Conservation (phyloP, 352 stramenopile species). For the Pythium brachiatum region DNA sequence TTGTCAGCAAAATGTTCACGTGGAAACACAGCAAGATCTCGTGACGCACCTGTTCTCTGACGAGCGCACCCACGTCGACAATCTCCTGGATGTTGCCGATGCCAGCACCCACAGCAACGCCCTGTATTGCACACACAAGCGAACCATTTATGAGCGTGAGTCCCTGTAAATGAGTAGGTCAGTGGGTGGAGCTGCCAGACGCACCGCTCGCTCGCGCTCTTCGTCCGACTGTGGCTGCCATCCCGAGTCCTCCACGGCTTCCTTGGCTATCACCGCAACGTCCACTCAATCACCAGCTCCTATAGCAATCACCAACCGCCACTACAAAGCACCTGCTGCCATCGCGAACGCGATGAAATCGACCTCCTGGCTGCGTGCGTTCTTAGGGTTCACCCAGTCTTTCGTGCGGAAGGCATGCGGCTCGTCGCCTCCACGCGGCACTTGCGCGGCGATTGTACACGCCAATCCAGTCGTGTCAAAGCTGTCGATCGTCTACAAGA, state of each 20-base stretch:
- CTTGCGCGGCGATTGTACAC: conserved; percentile 69
- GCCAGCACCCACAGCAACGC: conserved; percentile 81
- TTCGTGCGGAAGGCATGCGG: conserved; percentile 52
- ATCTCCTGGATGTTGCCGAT: conserved; percentile 88
- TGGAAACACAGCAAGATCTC: background rate
- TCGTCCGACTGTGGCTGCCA: conserved; percentile 62
- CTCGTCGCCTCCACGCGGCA: conserved; percentile 56
- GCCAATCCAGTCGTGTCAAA: conserved; percentile 59
- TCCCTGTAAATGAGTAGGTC: too few relatives aligned
- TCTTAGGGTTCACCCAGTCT: conserved; percentile 71
- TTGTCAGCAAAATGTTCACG: background rate
- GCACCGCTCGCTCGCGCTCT: conserved; percentile 62
- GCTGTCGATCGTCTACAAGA: conserved; percentile 41
- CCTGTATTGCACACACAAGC: conserved; percentile 28
- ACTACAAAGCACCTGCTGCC: conserved; percentile 50
- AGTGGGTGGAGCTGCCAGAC: background rate
- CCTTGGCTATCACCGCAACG: conserved; percentile 39
- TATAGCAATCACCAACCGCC: too few relatives aligned
- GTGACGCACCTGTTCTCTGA: conserved; percentile 53
- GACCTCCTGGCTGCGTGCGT: conserved; percentile 67
- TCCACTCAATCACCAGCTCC: too few relatives aligned
- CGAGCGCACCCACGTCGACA: conserved; percentile 63
- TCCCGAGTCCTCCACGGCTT: conserved; percentile 77
- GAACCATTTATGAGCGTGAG: background rate
- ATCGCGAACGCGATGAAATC: conserved; percentile 87